A percentile compares a stretch with the other conserved stretches of the same genome.
Conservation (phyloP, 2,329 filamentous ascomycete genomes). For the Alternaria longipes region DNA sequence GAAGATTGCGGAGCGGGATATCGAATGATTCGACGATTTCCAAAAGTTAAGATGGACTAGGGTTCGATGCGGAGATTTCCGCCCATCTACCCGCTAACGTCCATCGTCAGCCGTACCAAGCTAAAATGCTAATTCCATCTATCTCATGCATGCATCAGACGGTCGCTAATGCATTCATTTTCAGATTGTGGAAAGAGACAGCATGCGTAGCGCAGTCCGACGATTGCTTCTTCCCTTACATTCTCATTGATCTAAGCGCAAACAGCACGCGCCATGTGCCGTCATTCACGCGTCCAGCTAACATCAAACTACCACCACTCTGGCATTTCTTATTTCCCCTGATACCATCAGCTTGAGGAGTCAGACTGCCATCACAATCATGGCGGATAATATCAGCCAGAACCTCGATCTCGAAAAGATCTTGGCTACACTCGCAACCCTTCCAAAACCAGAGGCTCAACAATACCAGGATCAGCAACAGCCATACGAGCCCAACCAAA, state of each 20-base stretch:
- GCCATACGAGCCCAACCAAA: conserved; percentile 10
- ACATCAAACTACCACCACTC: not conserved
- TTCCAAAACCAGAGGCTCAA: conserved; percentile 31
- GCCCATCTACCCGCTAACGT: conserved; percentile 21
- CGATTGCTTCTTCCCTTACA: conserved; percentile 11
- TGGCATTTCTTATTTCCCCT: not conserved
- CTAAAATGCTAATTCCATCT: not conserved
- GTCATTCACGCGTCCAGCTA: not conserved
- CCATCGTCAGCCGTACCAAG: conserved; percentile 14
- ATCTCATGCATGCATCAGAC: not conserved
- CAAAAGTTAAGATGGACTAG: conserved; percentile 45
- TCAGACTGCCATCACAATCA: conserved; percentile 20
- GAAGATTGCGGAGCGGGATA: conserved; percentile 31
- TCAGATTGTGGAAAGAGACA: not conserved
- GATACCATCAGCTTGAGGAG: not conserved
- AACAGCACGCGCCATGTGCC: conserved; percentile 24
- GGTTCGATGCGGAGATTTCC: conserved; percentile 44
- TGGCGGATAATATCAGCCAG: conserved; percentile 40
- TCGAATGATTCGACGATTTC: conserved; percentile 41
- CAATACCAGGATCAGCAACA: conserved; percentile 25
- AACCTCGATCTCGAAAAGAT: conserved; percentile 48
- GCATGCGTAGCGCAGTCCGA: not conserved
- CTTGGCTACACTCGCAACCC: conserved; percentile 45
- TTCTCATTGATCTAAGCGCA: conserved; percentile 17
- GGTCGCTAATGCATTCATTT: not conserved